A percentile compares a stretch with the other conserved stretches of the same genome.
Conservation (phyloP, 2,329 filamentous ascomycete species). For the Penicillium decumbens region DNA sequence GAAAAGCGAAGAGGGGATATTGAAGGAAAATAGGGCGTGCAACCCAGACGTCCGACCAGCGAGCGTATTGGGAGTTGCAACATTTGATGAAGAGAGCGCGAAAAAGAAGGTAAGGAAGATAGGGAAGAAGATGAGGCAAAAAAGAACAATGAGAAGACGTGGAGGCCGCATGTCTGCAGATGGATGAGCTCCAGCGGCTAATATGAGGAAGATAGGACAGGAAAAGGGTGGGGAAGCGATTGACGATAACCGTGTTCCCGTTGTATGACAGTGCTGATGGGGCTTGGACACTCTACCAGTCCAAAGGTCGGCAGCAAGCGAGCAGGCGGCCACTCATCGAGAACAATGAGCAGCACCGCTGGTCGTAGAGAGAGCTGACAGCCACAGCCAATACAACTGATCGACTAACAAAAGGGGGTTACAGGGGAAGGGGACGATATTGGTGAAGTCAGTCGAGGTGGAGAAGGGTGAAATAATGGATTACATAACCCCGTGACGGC, state of each 20-base stretch:
- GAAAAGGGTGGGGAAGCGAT: slow-evolving; percentile 7
- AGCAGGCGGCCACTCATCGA: slow-evolving; percentile 34
- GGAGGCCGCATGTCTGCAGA: slow-evolving; percentile 44
- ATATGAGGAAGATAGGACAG: not conserved
- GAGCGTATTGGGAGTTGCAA: slow-evolving; percentile 36
- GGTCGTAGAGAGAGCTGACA: slow-evolving; percentile 6
- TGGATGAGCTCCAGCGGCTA: not conserved
- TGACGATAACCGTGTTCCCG: slow-evolving; percentile 12
- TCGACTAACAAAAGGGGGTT: slow-evolving; percentile 3
- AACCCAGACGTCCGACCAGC: slow-evolving; percentile 46
- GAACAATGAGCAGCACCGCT: slow-evolving; percentile 23
- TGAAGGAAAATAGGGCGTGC: slow-evolving; percentile 63
- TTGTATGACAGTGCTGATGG: slow-evolving; percentile 21
- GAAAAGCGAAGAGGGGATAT: slow-evolving; percentile 78
- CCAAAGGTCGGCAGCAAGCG: slow-evolving; percentile 28
- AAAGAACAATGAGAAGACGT: slow-evolving; percentile 44
- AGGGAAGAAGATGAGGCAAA: slow-evolving; percentile 47
- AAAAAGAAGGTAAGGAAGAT: slow-evolving; percentile 48
- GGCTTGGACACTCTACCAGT: slow-evolving; percentile 28
- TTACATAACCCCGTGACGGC: slow-evolving; percentile 20
- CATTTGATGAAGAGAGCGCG: slow-evolving; percentile 39
- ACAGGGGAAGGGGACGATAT: slow-evolving; percentile 5
- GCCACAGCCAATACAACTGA: slow-evolving; percentile 10
- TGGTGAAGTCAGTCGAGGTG: slow-evolving; percentile 13
- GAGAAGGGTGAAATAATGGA: slow-evolving; percentile 21